Evolutionary conservation across 2,329 filamentous ascomycete genomes (phyloP).

Genomic region (Claviceps purpurea): DNA sequence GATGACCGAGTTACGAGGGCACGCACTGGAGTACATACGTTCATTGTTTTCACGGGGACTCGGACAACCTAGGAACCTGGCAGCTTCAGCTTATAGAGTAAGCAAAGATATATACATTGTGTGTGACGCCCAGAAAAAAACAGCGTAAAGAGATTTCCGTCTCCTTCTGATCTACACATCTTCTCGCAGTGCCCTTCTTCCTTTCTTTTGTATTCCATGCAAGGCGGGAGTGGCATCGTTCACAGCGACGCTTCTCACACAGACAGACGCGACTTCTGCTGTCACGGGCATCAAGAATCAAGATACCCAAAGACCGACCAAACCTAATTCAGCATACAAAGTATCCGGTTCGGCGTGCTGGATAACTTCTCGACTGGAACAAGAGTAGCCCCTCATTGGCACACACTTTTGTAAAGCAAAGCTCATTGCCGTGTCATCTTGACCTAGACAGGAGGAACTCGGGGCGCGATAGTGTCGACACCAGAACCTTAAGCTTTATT

Average conservation of each 20-base stretch:
- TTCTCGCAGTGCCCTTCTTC: background rate
- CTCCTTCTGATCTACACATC: constrained; percentile 1
- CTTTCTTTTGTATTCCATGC: constrained; percentile 2
- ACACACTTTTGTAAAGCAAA: background rate
- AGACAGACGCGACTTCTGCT: background rate
- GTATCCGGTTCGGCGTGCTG: background rate
- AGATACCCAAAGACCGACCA: background rate
- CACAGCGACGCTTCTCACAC: background rate
- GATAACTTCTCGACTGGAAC: background rate
- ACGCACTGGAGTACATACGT: background rate
- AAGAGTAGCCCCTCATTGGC: background rate
- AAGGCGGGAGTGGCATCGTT: background rate
- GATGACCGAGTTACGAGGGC: constrained; percentile 3
- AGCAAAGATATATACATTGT: constrained; percentile 10
- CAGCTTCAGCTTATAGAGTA: constrained; percentile 3
- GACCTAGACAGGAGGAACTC: background rate
- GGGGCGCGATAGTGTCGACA: background rate
- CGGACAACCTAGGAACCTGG: constrained; percentile 4
- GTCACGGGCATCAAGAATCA: background rate
- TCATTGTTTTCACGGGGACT: constrained; percentile 3
- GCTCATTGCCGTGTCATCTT: background rate
- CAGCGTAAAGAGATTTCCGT: background rate
- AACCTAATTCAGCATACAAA: background rate
- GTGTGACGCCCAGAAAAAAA: constrained; percentile 4
- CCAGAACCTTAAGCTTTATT: background rate